Evolutionary conservation across 352 stramenopile genomes (phyloP), one percentile per base, ranked within the genome.

Genomic region (Globisporangium canariense): DNA sequence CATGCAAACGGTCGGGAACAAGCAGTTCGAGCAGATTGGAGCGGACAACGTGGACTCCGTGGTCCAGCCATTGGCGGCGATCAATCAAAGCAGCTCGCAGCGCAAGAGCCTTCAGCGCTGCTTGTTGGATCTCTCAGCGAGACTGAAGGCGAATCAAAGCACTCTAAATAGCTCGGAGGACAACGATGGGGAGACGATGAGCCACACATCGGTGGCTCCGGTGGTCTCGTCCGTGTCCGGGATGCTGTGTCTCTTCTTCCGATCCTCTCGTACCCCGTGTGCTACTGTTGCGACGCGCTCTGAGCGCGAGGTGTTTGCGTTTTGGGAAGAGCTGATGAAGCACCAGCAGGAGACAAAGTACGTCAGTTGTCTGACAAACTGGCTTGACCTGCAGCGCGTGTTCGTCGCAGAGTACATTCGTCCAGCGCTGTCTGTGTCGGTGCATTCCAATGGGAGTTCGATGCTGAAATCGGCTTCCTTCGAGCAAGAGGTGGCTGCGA

Each of bases 361-460:
- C 32, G 51, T 77, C 43, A 36, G 55, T 3, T 41, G 30, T 11
- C 41, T 71, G 38, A 25, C 34, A 6, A 22, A 54, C 16, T 68
- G 78, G 45, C 22, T 83, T n/a, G 64, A 75, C 5, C 46, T 79
- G 18, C 76, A 83, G 34, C 58, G 65, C 4, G 61, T 83, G 2
- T 83, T 67, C 34, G 47, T 81, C 4, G 64, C 68, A 30, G 75
- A 80, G 59, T 67, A 65, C 14, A 30, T 61, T 45, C 34, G 62
- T 46, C 45, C 54, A 30, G 25, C 54, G 1, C 10, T 52, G 13
- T 6, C 20, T 25, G 9, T 5, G 7, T 22, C 25, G 7, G 8
- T 22, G 2, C 7, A 4, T 18, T 22, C 20, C 8, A 14, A n/a
- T 7, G 32, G 20, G 18, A 18, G 14, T 2, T 53, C 18, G 22